Evolutionary conservation across 1,284 basidiomycete genomes (phyloP), one percentile per base, ranked within the genome.

Genomic region (Marasmius oreades): DNA sequence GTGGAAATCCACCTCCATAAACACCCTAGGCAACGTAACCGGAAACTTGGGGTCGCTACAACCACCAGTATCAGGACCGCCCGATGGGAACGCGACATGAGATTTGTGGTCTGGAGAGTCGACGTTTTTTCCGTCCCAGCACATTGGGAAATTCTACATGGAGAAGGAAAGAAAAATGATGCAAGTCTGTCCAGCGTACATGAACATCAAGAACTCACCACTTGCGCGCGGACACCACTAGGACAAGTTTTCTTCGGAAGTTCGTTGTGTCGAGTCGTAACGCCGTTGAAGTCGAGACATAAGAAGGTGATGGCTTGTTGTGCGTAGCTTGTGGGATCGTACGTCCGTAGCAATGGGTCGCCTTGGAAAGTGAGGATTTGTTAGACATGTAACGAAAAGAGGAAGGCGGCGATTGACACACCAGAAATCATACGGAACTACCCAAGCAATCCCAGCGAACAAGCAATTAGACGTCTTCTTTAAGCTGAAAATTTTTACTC

Each of bases 101-200:
- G 74, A 75, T 59, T 72, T 71, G 60, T 78, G 76, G 58, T 77
- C 70, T 0, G 66, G 50, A 33, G 76, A 77, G 58, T 79, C 77
- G 5, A 66, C 51, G 56, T 77, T 75, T 72, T 65, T 64, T 39
- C 66, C 66, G 56, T 78, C 73, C 77, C 77, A 78, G 66, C 77
- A 78, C 42, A 66, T 66, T 5, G 73, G 75, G 66, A 77, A 76
- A 66, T 68, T 68, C 66, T 67, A 50, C 14, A 47, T 12, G 11
- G 24, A 10, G 24, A n/a, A 39, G 18, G 4, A 31, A 3, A n/a
- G 7, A 44, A 31, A 14, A 44, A 26, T 5, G 51, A 24, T 1
- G 39, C 6, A 11, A 14, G 10, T 33, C 24, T 26, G 14, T 37
- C 23, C 7, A 51, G n/a, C 36, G 20, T 33, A n/a, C n/a, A n/a